These are phyloP conservation scores for Fusarium sp. DNA, from an alignment of 2,329 filamentous ascomycete genomes.

Conservation along the genomic window DNA sequence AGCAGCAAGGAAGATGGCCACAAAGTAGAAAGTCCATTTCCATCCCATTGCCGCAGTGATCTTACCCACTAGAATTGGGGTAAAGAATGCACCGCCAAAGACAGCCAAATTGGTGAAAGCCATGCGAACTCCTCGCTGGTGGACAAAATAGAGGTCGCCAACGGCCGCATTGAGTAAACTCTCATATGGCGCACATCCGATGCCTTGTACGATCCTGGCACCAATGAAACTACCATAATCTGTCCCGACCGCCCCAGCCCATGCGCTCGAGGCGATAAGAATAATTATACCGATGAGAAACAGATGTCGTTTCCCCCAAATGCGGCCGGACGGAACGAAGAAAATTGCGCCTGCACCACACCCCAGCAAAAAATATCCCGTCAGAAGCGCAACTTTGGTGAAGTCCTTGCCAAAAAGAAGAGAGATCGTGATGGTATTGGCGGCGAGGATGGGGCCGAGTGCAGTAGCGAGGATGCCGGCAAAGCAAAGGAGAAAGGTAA, in stretches of 20 bases:
- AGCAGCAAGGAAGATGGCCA: conserved; percentile 82
- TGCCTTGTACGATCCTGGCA: conserved; percentile 85
- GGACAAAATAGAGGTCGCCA: conserved; percentile 91
- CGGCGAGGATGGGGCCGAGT: conserved; percentile 86
- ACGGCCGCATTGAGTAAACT: conserved; percentile 88
- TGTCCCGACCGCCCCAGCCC: conserved; percentile 76
- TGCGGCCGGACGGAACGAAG: conserved; percentile 86
- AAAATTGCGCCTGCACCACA: conserved; percentile 84
- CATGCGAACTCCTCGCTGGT: conserved; percentile 86
- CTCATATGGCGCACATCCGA: conserved; percentile 90
- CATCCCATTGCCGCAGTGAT: conserved; percentile 82
- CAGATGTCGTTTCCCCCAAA: conserved; percentile 93
- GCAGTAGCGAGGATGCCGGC: conserved; percentile 85
- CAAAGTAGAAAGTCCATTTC: conserved; percentile 88
- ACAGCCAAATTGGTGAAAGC: conserved; percentile 74
- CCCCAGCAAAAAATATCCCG: conserved; percentile 87
- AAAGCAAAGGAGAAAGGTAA: conserved; percentile 81
- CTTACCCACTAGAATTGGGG: conserved; percentile 90
- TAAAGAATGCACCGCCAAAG: conserved; percentile 70
- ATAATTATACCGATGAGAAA: conserved; percentile 83
- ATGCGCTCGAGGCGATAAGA: conserved; percentile 78
- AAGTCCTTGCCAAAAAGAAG: conserved; percentile 73
- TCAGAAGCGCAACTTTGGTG: conserved; percentile 82
- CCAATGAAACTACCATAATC: conserved; percentile 79
- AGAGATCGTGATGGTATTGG: conserved; percentile 83